A percentile compares a stretch with the other conserved stretches of the same genome.
These are phyloP conservation scores for Drechmeria coniospora DNA, from an alignment of 2,329 filamentous ascomycete genomes.

Conservation along the genomic window DNA sequence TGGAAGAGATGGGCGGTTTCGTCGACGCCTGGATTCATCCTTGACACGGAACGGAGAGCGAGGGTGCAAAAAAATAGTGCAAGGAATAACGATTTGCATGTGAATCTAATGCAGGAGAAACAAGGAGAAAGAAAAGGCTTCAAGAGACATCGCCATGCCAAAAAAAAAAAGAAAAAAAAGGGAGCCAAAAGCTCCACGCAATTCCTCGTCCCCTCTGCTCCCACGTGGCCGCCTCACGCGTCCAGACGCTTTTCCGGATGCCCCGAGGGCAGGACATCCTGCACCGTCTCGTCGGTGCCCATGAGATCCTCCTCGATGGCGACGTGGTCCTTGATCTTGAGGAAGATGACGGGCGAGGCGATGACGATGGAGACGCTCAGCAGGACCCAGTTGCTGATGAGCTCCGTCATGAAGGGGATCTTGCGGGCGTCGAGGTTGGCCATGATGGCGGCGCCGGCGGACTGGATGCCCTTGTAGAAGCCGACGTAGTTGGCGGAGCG, in stretches of 20 bases:
- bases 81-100: too few relatives aligned
- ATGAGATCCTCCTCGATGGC: slow-evolving; percentile 65
- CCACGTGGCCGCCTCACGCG: too few relatives aligned
- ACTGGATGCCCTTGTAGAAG: slow-evolving; percentile 75
- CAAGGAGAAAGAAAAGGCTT: too few relatives aligned
- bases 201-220: too few relatives aligned
- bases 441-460: slow-evolving; percentile 48
- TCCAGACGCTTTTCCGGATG: slow-evolving; percentile 1
- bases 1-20: too few relatives aligned
- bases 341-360: slow-evolving; percentile 63
- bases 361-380: slow-evolving; percentile 56
- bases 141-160: too few relatives aligned
- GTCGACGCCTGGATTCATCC: too few relatives aligned
- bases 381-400: slow-evolving; percentile 58
- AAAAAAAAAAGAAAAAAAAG: too few relatives aligned
- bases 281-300: slow-evolving; percentile 68
- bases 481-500: slow-evolving; percentile 72
- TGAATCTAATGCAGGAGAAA: too few relatives aligned
- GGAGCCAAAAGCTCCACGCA: too few relatives aligned
- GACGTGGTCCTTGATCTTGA: slow-evolving; percentile 68
- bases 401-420: slow-evolving; percentile 51
- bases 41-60: too few relatives aligned
- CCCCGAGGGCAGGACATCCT: slow-evolving; percentile 40
- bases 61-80: too few relatives aligned
- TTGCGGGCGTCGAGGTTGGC: slow-evolving; percentile 19